These are phyloP conservation scores for Paraphoma chrysanthemicola DNA, from an alignment of 2,329 filamentous ascomycete species.

Conservation along the genomic window DNA sequence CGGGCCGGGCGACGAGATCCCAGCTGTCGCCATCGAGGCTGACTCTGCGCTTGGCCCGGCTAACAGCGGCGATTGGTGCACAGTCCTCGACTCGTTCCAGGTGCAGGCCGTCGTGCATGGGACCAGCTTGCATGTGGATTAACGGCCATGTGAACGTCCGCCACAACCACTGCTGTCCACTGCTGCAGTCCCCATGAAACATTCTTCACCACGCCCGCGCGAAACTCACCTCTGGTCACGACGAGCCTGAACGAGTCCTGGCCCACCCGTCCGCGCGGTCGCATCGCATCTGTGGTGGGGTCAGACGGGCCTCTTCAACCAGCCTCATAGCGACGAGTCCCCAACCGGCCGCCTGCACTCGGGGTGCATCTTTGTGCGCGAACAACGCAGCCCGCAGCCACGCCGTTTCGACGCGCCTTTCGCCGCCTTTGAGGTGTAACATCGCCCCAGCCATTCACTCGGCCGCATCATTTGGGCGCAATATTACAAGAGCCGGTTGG, in stretches of 20 bases:
- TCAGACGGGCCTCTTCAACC: conserved; percentile 7
- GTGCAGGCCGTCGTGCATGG: conserved; percentile 20
- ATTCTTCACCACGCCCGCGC: conserved; percentile 9
- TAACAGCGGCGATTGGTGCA: conserved; percentile 39
- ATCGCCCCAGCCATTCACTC: conserved; percentile 9
- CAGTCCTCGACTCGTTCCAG: conserved; percentile 12
- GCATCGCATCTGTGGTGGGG: conserved; percentile 29
- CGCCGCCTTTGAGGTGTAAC: conserved; percentile 21
- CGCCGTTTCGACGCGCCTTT: conserved; percentile 29
- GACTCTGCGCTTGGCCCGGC: conserved; percentile 36
- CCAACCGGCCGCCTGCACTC: conserved; percentile 15
- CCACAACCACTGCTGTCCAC: conserved; percentile 37
- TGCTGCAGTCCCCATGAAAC: conserved; percentile 38
- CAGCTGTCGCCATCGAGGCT: conserved; percentile 34
- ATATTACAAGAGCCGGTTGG: background rate
- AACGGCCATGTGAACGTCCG: conserved; percentile 33
- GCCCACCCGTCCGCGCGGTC: conserved; percentile 8
- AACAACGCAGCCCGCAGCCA: conserved; percentile 39
- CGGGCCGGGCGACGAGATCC: conserved; percentile 18
- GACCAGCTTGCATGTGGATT: conserved; percentile 27
- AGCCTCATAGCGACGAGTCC: conserved; percentile 13
- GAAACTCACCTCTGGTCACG: conserved; percentile 14
- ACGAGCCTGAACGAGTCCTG: conserved; percentile 12
- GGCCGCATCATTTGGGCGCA: conserved; percentile 15
- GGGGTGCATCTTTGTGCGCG: conserved; percentile 31